A percentile compares a stretch with the other conserved stretches of the same genome.
phyloP scores from a whole-genome alignment of 768 basidiomycete genomes.

The Mrakia gelida region DNA sequence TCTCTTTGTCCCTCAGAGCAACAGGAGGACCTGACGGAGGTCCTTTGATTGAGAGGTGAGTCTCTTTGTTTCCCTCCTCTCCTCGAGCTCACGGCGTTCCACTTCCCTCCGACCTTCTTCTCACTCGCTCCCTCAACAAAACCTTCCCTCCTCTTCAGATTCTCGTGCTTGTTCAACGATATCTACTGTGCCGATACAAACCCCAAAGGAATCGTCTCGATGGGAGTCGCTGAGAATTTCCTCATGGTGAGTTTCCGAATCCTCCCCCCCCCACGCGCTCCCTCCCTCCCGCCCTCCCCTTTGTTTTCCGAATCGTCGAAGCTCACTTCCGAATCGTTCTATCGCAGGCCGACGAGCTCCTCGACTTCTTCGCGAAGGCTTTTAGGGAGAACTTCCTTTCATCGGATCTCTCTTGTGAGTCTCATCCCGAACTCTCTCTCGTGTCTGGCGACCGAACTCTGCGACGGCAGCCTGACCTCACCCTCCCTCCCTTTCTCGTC shows the following conservation, averaged over 20 bases:
- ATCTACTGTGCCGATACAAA: slow-evolving; percentile 38
- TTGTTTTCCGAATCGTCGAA: neutral
- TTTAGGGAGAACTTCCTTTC: slow-evolving; percentile 35
- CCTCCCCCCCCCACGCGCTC: too few species aligned
- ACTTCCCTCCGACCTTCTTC: neutral
- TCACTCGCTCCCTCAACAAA: neutral
- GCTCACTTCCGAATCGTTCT: neutral
- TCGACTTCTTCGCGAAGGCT: slow-evolving; percentile 38
- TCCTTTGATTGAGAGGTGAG: slow-evolving; percentile 38
- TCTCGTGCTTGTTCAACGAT: slow-evolving; percentile 42
- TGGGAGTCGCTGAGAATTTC: slow-evolving; percentile 43
- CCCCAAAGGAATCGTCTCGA: slow-evolving; percentile 41
- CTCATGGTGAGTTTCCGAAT: slow-evolving; percentile 37
- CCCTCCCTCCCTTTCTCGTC: neutral
- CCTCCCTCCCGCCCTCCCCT: neutral
- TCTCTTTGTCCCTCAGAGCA: slow-evolving; percentile 17
- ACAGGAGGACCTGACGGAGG: slow-evolving; percentile 42
- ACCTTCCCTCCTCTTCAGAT: slow-evolving; percentile 22
- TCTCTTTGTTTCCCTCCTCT: neutral
- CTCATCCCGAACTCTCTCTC: neutral
- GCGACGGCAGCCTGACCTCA: neutral
- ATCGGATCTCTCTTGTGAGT: slow-evolving; percentile 36
- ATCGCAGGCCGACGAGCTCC: slow-evolving; percentile 26
- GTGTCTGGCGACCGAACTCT: neutral
- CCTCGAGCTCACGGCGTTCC: neutral